A percentile compares a stretch with the other conserved stretches of the same genome.
Conservation (phyloP, 2,329 filamentous ascomycete species). For the Diaporthe longicolla region DNA sequence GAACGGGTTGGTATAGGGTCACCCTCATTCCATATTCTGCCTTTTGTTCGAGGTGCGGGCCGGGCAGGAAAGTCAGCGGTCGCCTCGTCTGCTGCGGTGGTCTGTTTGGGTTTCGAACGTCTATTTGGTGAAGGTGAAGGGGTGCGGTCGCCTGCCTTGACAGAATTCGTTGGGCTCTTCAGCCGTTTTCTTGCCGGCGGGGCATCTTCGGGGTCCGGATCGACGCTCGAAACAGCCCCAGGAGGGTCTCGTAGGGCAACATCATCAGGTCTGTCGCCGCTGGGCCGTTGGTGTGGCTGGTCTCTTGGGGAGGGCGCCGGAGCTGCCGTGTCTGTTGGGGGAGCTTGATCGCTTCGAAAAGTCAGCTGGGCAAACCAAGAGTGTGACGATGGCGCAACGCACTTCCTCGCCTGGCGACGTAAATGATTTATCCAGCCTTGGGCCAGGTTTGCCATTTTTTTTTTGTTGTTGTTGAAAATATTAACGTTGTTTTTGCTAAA, state of each 20-base stretch:
- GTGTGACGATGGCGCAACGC: background rate
- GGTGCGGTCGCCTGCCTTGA: conserved; percentile 22
- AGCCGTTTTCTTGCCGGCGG: conserved; percentile 29
- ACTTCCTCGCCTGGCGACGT: conserved; percentile 22
- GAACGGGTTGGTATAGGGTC: conserved; percentile 24
- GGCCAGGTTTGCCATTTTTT: conserved; percentile 2
- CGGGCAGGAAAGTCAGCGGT: conserved; percentile 31
- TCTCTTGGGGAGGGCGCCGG: background rate
- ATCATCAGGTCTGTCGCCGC: background rate
- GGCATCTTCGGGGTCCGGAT: background rate
- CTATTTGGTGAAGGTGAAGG: conserved; percentile 20
- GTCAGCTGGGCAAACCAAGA: background rate
- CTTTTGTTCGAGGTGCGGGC: conserved; percentile 19
- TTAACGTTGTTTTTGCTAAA: background rate
- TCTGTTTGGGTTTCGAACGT: background rate
- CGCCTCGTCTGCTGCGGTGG: background rate
- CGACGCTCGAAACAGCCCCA: background rate
- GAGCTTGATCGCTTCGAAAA: background rate
- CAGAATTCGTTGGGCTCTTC: conserved; percentile 21
- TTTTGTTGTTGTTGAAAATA: too few species aligned
- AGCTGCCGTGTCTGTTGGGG: background rate
- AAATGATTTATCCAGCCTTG: conserved; percentile 32
- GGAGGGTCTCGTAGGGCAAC: background rate
- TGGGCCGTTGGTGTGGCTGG: background rate
- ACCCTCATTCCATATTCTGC: conserved; percentile 35